These are phyloP conservation scores for Phytophthora palmivora DNA, from an alignment of 352 stramenopile species.

Conservation along the genomic window DNA sequence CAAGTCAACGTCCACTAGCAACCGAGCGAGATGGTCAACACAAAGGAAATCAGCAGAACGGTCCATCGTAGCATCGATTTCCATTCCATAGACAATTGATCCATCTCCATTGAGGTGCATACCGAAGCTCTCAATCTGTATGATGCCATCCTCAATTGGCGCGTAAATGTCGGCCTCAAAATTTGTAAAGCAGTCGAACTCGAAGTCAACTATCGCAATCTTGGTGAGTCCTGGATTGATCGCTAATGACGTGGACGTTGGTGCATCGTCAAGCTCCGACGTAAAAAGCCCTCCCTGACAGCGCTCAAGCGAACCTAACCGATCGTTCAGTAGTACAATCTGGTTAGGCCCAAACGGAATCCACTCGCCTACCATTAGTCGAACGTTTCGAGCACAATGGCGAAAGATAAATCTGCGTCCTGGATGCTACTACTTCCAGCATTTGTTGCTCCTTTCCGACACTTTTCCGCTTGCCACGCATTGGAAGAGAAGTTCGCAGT, in stretches of 20 bases:
- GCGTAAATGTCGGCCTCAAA: constrained; percentile 98
- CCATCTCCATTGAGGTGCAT: constrained; percentile 85
- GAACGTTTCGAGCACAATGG: constrained; percentile 97
- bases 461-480: constrained; percentile 90
- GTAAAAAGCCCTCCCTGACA: constrained; percentile 98
- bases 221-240: constrained; percentile 93
- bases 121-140: constrained; percentile 98
- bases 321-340: constrained; percentile 98
- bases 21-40: constrained; percentile 95
- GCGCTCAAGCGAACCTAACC: constrained; percentile 95
- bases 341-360: constrained; percentile 98
- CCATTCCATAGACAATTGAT: constrained; percentile 89
- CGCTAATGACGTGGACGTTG: constrained; percentile 81
- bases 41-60: constrained; percentile 96
- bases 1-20: constrained; percentile 96
- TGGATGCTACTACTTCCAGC: constrained; percentile 66
- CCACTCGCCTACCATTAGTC: constrained; percentile 97
- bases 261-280: constrained; percentile 90
- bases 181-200: constrained; percentile 97
- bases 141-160: constrained; percentile 91
- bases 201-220: constrained; percentile 98
- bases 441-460: constrained; percentile 77
- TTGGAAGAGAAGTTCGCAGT: constrained; percentile 94
- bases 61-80: constrained; percentile 97
- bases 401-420: constrained; percentile 94